These are phyloP conservation scores for Colletotrichum scovillei DNA, from an alignment of 2,329 filamentous ascomycete species.

Conservation along the genomic window DNA sequence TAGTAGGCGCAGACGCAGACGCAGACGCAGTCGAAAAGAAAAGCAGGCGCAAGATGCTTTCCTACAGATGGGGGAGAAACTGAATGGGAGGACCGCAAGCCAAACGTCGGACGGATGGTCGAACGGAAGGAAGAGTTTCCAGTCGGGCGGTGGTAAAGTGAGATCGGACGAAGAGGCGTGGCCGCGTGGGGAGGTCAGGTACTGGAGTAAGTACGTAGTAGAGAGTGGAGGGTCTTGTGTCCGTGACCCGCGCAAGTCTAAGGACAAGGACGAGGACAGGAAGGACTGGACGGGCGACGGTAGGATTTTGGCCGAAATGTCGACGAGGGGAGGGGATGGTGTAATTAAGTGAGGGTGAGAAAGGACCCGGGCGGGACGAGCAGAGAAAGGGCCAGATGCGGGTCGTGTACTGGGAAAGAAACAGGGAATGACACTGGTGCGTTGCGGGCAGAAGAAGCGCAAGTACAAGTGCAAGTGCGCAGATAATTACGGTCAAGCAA, in stretches of 20 bases:
- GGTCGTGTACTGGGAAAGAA: not conserved
- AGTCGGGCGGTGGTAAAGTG: constrained; percentile 11
- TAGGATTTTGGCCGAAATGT: constrained; percentile 10
- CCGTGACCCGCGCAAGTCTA: constrained; percentile 14
- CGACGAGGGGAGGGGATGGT: constrained; percentile 1
- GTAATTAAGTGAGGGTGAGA: constrained; percentile 22
- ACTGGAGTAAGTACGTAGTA: no score
- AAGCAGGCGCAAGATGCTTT: not conserved
- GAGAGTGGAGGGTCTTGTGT: constrained; percentile 2
- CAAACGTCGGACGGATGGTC: constrained; percentile 31
- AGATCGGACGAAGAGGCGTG: constrained; percentile 30
- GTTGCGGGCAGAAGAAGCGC: not conserved
- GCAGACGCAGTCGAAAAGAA: constrained; percentile 4
- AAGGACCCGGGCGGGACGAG: constrained; percentile 7
- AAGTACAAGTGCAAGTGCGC: not conserved
- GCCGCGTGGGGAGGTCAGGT: constrained; percentile 15
- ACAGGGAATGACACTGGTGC: not conserved
- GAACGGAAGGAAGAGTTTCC: constrained; percentile 20
- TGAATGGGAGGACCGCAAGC: constrained; percentile 7
- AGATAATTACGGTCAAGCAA: no score
- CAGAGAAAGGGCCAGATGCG: not conserved
- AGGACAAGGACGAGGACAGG: constrained; percentile 1
- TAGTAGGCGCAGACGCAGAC: not conserved
- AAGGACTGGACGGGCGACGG: not conserved
- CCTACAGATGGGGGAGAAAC: not conserved